Evolutionary conservation across 2,329 filamentous ascomycete species (phyloP).

Genomic region (Scedosporium dehoogii): DNA sequence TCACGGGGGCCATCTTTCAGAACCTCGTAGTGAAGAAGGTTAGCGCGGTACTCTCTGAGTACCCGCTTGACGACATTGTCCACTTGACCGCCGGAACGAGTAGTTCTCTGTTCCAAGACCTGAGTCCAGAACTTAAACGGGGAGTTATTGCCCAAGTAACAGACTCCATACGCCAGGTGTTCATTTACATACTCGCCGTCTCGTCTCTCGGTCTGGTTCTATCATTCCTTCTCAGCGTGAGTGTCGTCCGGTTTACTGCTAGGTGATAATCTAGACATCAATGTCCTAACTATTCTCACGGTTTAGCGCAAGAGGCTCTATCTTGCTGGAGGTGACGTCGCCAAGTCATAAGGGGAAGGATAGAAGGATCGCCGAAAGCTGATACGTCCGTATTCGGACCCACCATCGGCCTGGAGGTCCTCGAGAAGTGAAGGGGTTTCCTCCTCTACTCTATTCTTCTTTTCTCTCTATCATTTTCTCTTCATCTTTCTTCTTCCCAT

Average conservation of each 20-base stretch:
- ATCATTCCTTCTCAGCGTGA: constrained; percentile 7
- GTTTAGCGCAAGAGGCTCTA: neutral
- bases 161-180: constrained; percentile 5
- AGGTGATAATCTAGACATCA: neutral
- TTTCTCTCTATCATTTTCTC: no score
- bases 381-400: no score
- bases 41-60: neutral
- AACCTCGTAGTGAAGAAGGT: constrained; percentile 4
- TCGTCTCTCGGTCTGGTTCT: constrained; percentile 4
- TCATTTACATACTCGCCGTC: constrained; percentile 1
- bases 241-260: neutral
- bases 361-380: no score
- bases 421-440: no score
- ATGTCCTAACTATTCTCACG: neutral
- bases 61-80: neutral
- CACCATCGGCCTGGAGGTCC: no score
- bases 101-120: constrained; percentile 5
- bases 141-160: constrained; percentile 5
- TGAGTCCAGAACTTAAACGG: neutral
- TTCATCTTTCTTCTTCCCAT: no score
- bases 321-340: neutral
- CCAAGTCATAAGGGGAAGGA: neutral
- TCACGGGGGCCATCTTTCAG: constrained; percentile 6
- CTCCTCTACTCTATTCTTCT: no score
- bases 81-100: constrained; percentile 3